Percentiles rank a stretch among this genome's conserved stretches.
Conservation (phyloP, 345 rosid species). For the Pistacia vera region DNA sequence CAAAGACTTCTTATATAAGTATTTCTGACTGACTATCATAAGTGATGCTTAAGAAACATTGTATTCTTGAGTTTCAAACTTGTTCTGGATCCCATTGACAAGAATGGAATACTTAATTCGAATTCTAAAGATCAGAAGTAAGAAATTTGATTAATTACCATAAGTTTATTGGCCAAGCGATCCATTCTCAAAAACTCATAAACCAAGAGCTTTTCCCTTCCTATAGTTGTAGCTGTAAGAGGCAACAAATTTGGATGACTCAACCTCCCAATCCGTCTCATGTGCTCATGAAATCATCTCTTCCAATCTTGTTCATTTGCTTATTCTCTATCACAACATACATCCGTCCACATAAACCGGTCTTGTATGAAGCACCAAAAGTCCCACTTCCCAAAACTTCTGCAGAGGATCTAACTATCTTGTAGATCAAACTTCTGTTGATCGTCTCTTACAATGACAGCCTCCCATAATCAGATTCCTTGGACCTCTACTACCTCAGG, state of each 20-base stretch:
- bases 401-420: slow-evolving; percentile 72
- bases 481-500: neutral
- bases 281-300: slow-evolving; percentile 73
- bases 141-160: slow-evolving; percentile 28
- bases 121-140: too few relatives aligned
- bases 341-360: slow-evolving; percentile 36
- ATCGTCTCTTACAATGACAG: slow-evolving; percentile 51
- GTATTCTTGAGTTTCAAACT: too few relatives aligned
- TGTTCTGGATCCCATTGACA: too few relatives aligned
- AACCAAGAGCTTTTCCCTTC: slow-evolving; percentile 70
- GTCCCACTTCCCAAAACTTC: slow-evolving; percentile 86
- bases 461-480: slow-evolving; percentile 40
- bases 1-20: too few relatives aligned
- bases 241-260: slow-evolving; percentile 62
- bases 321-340: slow-evolving; percentile 82
- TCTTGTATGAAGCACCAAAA: slow-evolving; percentile 78
- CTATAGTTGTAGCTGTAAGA: slow-evolving; percentile 64
- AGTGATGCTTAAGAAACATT: too few relatives aligned
- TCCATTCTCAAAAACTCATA: slow-evolving; percentile 49
- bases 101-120: too few relatives aligned
- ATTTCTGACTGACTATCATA: too few relatives aligned
- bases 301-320: slow-evolving; percentile 70
- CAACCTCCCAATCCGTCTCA: slow-evolving; percentile 63
- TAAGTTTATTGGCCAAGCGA: slow-evolving; percentile 74
- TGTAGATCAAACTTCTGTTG: slow-evolving; percentile 61